These are phyloP conservation scores for Acanthamoeba royreba DNA, from an alignment of 208 protist genomes.

Conservation along the genomic window DNA sequence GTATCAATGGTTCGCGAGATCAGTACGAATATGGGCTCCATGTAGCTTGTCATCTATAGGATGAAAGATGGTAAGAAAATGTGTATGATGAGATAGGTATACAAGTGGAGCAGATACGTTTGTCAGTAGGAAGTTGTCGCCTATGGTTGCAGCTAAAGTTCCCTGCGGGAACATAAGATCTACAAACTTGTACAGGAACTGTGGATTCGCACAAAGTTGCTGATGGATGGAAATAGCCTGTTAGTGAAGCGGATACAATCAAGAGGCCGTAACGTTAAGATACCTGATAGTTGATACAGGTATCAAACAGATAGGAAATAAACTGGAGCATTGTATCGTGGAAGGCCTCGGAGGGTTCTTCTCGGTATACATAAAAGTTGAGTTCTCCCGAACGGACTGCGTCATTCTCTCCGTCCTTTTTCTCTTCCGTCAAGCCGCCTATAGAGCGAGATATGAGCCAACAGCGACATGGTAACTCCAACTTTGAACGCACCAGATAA, in stretches of 20 bases:
- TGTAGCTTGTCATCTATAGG: not conserved
- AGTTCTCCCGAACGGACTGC: not conserved
- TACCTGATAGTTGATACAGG: slow-evolving; percentile 27
- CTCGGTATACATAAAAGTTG: not conserved
- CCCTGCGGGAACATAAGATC: slow-evolving; percentile 31
- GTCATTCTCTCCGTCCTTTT: not conserved
- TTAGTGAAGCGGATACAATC: not conserved
- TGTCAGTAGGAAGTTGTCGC: not conserved
- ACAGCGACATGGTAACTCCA: too few species aligned
- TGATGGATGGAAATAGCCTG: not conserved
- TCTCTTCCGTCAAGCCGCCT: not conserved
- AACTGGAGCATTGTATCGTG: not conserved
- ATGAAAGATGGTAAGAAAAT: not conserved
- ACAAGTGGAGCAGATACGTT: not conserved
- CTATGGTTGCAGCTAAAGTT: not conserved
- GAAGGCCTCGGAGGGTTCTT: not conserved
- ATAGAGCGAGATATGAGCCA: not conserved
- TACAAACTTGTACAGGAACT: not conserved
- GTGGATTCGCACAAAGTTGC: not conserved
- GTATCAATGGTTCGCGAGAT: not conserved
- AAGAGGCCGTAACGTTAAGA: not conserved
- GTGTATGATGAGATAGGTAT: not conserved
- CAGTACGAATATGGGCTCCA: slow-evolving; percentile 1
- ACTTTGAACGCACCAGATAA: not conserved
- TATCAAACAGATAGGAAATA: slow-evolving; percentile 2